Evolutionary conservation across 2,329 filamentous ascomycete species (phyloP).

Genomic region (Colletotrichum sidae): DNA sequence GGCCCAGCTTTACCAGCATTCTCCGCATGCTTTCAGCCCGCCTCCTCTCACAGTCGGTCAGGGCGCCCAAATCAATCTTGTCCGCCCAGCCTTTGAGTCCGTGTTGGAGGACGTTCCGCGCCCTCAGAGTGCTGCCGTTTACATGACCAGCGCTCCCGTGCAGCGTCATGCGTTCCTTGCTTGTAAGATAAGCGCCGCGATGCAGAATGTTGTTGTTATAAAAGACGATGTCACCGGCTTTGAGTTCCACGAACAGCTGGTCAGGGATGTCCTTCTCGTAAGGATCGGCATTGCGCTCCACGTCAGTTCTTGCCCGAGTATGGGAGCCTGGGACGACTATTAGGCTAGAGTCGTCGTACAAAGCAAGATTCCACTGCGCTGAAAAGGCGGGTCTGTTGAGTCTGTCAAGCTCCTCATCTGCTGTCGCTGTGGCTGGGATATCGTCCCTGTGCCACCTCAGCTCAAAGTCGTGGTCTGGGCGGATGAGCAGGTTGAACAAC

Average conservation of each 20-base stretch:
- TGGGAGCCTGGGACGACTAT: conserved; percentile 85
- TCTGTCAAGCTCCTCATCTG: conserved; percentile 74
- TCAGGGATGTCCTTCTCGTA: conserved; percentile 71
- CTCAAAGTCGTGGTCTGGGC: conserved; percentile 77
- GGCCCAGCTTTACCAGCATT: conserved; percentile 71
- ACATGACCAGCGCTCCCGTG: conserved; percentile 78
- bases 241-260: conserved; percentile 74
- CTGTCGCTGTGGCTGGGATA: conserved; percentile 72
- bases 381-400: conserved; percentile 74
- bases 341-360: conserved; percentile 80
- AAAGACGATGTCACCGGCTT: conserved; percentile 84
- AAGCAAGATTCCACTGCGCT: conserved; percentile 88
- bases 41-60: conserved; percentile 56
- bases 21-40: conserved; percentile 73
- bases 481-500: conserved; percentile 86
- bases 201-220: conserved; percentile 93
- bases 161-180: conserved; percentile 74
- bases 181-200: conserved; percentile 72
- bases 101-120: conserved; percentile 81
- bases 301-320: conserved; percentile 73
- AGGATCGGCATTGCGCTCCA: conserved; percentile 75
- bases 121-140: conserved; percentile 65
- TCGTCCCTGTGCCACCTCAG: conserved; percentile 91
- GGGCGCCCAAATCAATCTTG: conserved; percentile 63
- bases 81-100: conserved; percentile 76